Evolutionary conservation across 495 filamentous ascomycete species (phyloP).

Genomic region (Hamigera avellanea): DNA sequence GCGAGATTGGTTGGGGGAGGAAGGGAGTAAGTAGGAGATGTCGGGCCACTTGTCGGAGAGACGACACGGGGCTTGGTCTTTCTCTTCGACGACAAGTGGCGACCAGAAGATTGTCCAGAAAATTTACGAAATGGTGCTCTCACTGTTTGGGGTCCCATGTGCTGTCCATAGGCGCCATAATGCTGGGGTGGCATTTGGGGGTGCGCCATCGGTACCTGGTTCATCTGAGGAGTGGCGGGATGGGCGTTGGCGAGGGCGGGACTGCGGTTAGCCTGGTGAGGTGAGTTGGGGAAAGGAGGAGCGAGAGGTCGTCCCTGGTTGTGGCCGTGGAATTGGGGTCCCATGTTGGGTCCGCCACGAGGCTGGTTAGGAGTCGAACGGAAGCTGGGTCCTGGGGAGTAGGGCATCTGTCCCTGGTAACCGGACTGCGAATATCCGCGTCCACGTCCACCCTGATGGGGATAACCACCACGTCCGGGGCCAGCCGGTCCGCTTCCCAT

Average conservation of each 20-base stretch:
- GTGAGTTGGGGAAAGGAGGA: slow-evolving; percentile 48
- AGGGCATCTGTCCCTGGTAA: slow-evolving; percentile 52
- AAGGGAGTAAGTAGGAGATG: slow-evolving; percentile 16
- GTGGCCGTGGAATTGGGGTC: slow-evolving; percentile 47
- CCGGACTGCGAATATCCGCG: slow-evolving; percentile 50
- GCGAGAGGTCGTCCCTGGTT: slow-evolving; percentile 43
- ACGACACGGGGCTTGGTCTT: slow-evolving; percentile 9
- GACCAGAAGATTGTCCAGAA: slow-evolving; percentile 14
- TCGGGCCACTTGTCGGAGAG: slow-evolving; percentile 4
- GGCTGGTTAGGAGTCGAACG: slow-evolving; percentile 49
- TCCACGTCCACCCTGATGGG: slow-evolving; percentile 52
- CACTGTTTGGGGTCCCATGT: slow-evolving; percentile 57
- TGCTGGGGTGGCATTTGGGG: slow-evolving; percentile 42
- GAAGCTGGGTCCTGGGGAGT: slow-evolving; percentile 51
- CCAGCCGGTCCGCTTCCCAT: slow-evolving; percentile 34
- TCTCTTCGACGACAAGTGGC: slow-evolving; percentile 10
- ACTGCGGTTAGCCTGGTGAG: slow-evolving; percentile 56
- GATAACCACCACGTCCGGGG: slow-evolving; percentile 42
- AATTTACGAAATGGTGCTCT: slow-evolving; percentile 28
- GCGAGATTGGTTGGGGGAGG: slow-evolving; percentile 45
- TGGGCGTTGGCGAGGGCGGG: slow-evolving; percentile 58
- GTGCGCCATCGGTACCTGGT: slow-evolving; percentile 43
- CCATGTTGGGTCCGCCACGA: slow-evolving; percentile 51
- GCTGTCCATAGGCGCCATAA: slow-evolving; percentile 46
- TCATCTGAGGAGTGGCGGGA: slow-evolving; percentile 60